A percentile compares a stretch with the other conserved stretches of the same genome.
Evolutionary conservation across 2,329 filamentous ascomycete species (phyloP).

Genomic region (Chrysosporium queenslandicum): DNA sequence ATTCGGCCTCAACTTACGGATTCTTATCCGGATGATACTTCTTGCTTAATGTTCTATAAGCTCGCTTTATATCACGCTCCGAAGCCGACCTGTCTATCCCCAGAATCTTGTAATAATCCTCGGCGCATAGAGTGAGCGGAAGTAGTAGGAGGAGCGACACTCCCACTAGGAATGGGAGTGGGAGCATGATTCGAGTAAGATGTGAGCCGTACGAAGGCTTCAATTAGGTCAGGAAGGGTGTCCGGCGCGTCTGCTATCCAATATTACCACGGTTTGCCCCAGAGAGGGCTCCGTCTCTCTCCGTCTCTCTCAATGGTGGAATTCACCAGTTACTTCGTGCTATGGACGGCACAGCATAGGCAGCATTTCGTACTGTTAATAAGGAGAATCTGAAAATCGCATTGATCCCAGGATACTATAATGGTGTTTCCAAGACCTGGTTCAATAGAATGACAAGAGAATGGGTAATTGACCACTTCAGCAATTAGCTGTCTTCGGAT

Average conservation of each 20-base stretch:
- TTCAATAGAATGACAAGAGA: neutral
- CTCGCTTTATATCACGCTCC: slow-evolving; percentile 83
- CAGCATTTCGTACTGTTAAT: neutral
- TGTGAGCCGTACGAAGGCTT: neutral
- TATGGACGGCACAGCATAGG: neutral
- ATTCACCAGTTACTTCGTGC: neutral
- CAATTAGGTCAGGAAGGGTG: too few relatives aligned
- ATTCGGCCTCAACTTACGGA: slow-evolving; percentile 50
- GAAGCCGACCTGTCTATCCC: slow-evolving; percentile 68
- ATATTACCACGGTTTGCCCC: too few relatives aligned
- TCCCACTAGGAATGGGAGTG: slow-evolving; percentile 25
- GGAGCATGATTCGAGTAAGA: slow-evolving; percentile 25
- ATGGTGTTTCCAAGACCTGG: neutral
- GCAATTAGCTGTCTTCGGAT: neutral
- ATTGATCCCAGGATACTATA: neutral
- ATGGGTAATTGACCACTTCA: neutral
- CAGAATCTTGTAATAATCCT: slow-evolving; percentile 57
- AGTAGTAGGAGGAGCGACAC: slow-evolving; percentile 30
- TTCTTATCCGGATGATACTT: slow-evolving; percentile 98
- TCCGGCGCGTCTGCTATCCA: too few relatives aligned
- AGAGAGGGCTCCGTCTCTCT: too few relatives aligned
- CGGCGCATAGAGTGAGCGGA: slow-evolving; percentile 33
- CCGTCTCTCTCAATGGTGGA: neutral
- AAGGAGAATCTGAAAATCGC: neutral
- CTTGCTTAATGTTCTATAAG: slow-evolving; percentile 85